A percentile compares a stretch with the other conserved stretches of the same genome.
Conservation (phyloP, 192 early-diverging fungal species). For the Pecoramyces ruminantium region DNA sequence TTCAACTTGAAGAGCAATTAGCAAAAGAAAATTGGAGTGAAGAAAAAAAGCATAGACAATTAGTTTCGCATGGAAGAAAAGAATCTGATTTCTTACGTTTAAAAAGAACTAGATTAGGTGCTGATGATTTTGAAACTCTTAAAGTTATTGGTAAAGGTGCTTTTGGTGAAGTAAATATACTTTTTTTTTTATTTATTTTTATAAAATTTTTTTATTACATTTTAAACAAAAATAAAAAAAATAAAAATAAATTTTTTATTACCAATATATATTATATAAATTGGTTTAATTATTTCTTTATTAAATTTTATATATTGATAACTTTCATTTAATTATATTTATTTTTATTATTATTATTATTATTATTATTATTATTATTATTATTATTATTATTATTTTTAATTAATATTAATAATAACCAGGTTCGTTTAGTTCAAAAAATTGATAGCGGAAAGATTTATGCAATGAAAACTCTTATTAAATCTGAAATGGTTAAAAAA, state of each 20-base stretch:
- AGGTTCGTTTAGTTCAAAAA: constrained; percentile 92
- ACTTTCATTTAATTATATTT: too few relatives aligned
- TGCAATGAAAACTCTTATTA: constrained; percentile 42
- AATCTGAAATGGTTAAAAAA: constrained; percentile 96
- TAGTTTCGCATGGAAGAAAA: constrained; percentile 58
- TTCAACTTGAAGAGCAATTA: constrained; percentile 64
- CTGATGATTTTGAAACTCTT: constrained; percentile 85
- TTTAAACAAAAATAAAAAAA: too few relatives aligned
- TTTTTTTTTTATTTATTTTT: not conserved
- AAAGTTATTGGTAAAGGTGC: constrained; percentile 98
- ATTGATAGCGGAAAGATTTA: constrained; percentile 92
- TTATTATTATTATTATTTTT: too few relatives aligned
- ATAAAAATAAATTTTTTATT: too few relatives aligned
- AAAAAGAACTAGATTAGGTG: constrained; percentile 62
- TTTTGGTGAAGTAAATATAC: constrained; percentile 67
- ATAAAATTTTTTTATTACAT: too few relatives aligned
- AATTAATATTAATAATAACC: too few relatives aligned
- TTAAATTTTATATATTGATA: too few relatives aligned
- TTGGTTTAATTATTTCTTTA: too few relatives aligned
- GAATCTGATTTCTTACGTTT: constrained; percentile 90
- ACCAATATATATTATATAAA: too few relatives aligned
- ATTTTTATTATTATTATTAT: too few relatives aligned
- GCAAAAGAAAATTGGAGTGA: constrained; percentile 59
- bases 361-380: not conserved
- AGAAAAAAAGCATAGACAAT: constrained; percentile 73